These are phyloP conservation scores for Coemansia sp. DNA, from an alignment of 192 early-diverging fungal genomes.

Conservation along the genomic window DNA sequence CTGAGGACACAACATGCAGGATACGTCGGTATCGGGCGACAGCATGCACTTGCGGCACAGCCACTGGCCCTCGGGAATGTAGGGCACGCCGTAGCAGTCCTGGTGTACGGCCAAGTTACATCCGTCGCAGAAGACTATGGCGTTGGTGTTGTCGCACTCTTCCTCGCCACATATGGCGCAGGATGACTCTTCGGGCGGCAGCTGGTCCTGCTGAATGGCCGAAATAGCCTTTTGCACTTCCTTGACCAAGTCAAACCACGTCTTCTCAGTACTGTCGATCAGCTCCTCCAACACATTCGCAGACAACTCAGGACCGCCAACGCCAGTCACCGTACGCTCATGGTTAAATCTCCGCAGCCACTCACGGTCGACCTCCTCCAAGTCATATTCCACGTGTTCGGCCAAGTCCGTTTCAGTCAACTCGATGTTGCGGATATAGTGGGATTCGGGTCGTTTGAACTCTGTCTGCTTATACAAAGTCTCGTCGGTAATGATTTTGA, in stretches of 20 bases:
- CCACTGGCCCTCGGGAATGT: conserved; percentile 99
- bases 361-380: conserved; percentile 92
- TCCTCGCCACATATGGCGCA: conserved; percentile 97
- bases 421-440: conserved; percentile 74
- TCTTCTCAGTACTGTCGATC: conserved; percentile 93
- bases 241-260: conserved; percentile 94
- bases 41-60: conserved; percentile 98
- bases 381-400: conserved; percentile 89
- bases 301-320: conserved; percentile 14
- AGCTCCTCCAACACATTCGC: conserved; percentile 75
- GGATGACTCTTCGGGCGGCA: conserved; percentile 78
- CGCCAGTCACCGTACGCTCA: conserved; percentile 44
- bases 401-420: conserved; percentile 54
- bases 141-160: conserved; percentile 99
- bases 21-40: conserved; percentile 84
- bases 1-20: conserved; percentile 92
- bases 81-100: conserved; percentile 99
- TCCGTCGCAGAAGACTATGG: conserved; percentile 99
- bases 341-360: conserved; percentile 77
- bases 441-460: conserved; percentile 65
- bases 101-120: conserved; percentile 99
- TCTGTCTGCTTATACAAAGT: conserved; percentile 8
- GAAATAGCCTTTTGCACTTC: conserved; percentile 72
- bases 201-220: conserved; percentile 56
- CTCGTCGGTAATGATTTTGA: conserved; percentile 14